Conservation (phyloP, 1,139 yeast genomes). For the Suhomyces bolitotheri region DNA sequence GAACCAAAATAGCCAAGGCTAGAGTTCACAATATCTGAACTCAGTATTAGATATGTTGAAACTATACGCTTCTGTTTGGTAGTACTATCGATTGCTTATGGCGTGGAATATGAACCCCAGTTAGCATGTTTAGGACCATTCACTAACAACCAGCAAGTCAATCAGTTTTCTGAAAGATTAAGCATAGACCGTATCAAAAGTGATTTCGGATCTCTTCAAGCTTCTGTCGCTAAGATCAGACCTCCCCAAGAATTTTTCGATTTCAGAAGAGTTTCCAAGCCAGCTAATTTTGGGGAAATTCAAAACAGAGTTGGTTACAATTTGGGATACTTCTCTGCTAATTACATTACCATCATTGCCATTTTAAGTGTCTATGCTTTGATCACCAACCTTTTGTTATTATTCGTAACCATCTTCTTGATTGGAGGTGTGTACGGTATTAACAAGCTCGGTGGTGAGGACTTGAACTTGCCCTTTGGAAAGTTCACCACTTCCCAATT, state of each 20-base stretch:
- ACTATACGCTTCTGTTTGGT: too few species aligned
- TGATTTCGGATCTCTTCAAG: constrained; percentile 38
- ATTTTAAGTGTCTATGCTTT: constrained; percentile 58
- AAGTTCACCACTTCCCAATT: constrained; percentile 78
- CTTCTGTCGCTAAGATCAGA: constrained; percentile 69
- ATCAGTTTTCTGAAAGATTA: constrained; percentile 24
- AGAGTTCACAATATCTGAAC: too few species aligned
- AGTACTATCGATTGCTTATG: too few species aligned
- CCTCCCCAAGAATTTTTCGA: constrained; percentile 95
- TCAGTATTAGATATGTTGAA: too few species aligned
- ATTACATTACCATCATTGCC: constrained; percentile 77
- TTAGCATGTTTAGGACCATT: constrained; percentile 1
- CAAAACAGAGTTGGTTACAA: constrained; percentile 88
- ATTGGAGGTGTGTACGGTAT: constrained; percentile 78
- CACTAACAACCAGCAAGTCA: constrained; percentile 16
- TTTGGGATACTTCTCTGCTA: constrained; percentile 83
- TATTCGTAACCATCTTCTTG: constrained; percentile 75
- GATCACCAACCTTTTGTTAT: constrained; percentile 76
- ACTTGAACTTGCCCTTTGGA: constrained; percentile 69
- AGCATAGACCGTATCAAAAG: constrained; percentile 25
- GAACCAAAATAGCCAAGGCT: too few species aligned
- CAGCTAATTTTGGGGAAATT: constrained; percentile 83
- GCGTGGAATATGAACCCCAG: too few species aligned
- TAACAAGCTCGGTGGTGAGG: constrained; percentile 75
- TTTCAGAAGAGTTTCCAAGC: constrained; percentile 83